Evolutionary conservation across 257 asterid species (phyloP).

Genomic region (Anisodus tanguticus): DNA sequence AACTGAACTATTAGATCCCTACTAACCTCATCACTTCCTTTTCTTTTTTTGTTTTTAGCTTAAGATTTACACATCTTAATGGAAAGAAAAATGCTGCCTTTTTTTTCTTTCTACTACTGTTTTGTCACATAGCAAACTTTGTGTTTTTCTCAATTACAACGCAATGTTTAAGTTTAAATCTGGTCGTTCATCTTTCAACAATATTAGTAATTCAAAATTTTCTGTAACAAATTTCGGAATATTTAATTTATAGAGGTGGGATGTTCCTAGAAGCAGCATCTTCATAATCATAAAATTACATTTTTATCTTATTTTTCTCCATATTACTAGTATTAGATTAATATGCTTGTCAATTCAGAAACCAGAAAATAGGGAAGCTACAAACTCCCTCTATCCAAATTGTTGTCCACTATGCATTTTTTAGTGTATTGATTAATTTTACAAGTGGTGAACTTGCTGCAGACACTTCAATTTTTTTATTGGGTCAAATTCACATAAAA

Average conservation of each 20-base stretch:
- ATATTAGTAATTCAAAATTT: neutral
- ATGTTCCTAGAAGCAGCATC: conserved; percentile 13
- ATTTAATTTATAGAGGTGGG: neutral
- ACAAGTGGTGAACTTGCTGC: neutral
- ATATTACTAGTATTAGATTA: neutral
- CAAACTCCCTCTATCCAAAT: neutral
- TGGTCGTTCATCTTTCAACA: neutral
- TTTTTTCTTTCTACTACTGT: neutral
- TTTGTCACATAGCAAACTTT: neutral
- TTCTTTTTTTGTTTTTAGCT: no score
- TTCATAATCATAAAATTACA: neutral
- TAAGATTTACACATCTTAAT: neutral
- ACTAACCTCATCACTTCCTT: no score
- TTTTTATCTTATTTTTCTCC: neutral
- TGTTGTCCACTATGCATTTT: neutral
- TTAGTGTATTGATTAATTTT: neutral
- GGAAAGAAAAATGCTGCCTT: neutral
- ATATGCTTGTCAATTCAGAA: neutral
- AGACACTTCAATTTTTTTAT: neutral
- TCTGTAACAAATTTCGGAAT: neutral
- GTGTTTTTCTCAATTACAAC: neutral
- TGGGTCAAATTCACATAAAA: neutral
- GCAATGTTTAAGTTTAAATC: neutral
- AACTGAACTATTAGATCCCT: no score
- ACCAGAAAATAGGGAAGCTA: conserved; percentile 8